Base-by-base conservation (phyloP, 257 asterid genomes). In the Phtheirospermum japonicum region DNA sequence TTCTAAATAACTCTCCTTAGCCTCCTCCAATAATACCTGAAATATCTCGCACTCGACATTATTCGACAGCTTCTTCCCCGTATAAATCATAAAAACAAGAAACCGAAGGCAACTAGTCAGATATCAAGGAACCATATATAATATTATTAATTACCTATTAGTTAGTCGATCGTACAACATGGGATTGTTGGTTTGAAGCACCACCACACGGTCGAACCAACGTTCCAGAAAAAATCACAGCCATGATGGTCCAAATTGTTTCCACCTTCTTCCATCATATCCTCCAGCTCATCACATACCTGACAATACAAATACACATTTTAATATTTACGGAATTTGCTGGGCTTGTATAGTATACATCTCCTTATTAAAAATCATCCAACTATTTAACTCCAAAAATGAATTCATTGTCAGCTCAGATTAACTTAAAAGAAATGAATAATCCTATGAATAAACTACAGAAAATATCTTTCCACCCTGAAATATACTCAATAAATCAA, bases 251-350 rank as follows among this genome's bases (percentile, higher is more conserved):
- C 99, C 69, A 92, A 91, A 65, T 89, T 92, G 87, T 75, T 86
- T 36, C 99, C 99, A 65, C 99, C 97, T 59, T 71, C 81, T 71
- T 84, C 95, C 97, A 92, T 92, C 79, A 83, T 56, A 73, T 89
- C 96, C 69, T 92, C 97, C 9, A 92, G 96, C 75, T 92, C 99
- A 68, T 89, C 99, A 58, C 96, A 89, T 1, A 89, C 87, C 99
- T 92, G 64, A 37, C 50, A 23, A 39, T n/a, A n/a, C n/a, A 33
- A 50, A 64, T 30, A 23, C 12, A 17, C 55, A 49, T 16, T 20
- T n/a, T n/a, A n/a, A n/a, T n/a, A n/a, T n/a, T n/a, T n/a, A n/a
- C n/a, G n/a, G n/a, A n/a, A n/a, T n/a, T n/a, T n/a, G n/a, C n/a
- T n/a, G n/a, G n/a, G n/a, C n/a, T n/a, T n/a, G n/a, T n/a, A n/a